Evolutionary conservation across 2,329 filamentous ascomycete species (phyloP).

Genomic region (Domatiomyces catenatus): DNA sequence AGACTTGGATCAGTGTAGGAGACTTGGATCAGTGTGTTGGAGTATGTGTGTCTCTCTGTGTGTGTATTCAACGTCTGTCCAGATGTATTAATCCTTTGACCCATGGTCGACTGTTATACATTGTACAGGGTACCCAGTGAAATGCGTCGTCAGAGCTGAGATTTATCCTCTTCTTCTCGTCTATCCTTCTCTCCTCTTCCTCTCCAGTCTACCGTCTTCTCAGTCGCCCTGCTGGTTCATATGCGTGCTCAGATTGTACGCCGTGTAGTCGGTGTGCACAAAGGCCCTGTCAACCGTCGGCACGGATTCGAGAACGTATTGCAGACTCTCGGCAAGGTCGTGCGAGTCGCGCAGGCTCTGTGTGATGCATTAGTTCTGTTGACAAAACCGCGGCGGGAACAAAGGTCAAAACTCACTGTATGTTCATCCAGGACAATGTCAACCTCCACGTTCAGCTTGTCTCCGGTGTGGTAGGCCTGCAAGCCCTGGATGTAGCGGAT

Average conservation of each 20-base stretch:
- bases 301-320: conserved; percentile 73
- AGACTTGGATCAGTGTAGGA: too few relatives aligned
- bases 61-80: too few relatives aligned
- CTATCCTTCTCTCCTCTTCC: neutral
- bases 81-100: too few relatives aligned
- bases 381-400: too few relatives aligned
- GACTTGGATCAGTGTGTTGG: too few relatives aligned
- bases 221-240: conserved; percentile 18
- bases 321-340: conserved; percentile 61
- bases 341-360: conserved; percentile 59
- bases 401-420: conserved; percentile 25
- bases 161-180: too few relatives aligned
- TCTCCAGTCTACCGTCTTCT: neutral
- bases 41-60: too few relatives aligned
- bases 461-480: conserved; percentile 70
- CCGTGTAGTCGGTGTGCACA: conserved; percentile 36
- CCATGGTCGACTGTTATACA: too few relatives aligned
- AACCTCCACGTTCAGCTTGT: conserved; percentile 70
- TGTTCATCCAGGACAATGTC: conserved; percentile 69
- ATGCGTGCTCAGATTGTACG: conserved; percentile 30
- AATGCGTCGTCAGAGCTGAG: too few relatives aligned
- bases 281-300: conserved; percentile 62
- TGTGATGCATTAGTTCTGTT: neutral
- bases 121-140: too few relatives aligned
- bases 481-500: conserved; percentile 76